Conservation (phyloP, 306 rosid genomes). For the Carpinus viminea region DNA sequence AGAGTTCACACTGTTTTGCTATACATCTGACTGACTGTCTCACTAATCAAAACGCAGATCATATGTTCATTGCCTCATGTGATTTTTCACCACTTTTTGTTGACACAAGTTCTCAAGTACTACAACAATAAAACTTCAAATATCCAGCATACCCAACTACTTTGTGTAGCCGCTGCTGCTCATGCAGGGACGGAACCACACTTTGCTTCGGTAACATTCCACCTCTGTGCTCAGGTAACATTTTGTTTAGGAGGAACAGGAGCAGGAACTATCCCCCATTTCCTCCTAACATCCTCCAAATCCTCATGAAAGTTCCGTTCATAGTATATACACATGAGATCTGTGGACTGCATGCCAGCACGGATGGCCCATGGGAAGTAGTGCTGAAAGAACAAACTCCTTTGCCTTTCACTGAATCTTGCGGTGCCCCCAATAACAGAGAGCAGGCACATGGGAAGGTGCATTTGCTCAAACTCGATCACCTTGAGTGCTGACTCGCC, state of each 20-base stretch:
- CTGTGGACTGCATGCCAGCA: constrained; percentile 78
- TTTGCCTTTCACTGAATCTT: constrained; percentile 74
- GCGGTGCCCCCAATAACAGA: constrained; percentile 74
- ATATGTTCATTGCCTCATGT: not conserved
- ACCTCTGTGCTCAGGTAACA: constrained; percentile 3
- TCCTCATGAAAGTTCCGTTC: constrained; percentile 85
- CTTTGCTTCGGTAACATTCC: no score
- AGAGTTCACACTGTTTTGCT: no score
- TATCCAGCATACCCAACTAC: not conserved
- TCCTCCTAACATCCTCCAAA: constrained; percentile 70
- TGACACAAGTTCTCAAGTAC: not conserved
- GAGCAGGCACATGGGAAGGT: constrained; percentile 78
- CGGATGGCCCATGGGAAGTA: constrained; percentile 87
- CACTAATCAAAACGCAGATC: no score
- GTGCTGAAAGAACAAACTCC: constrained; percentile 74
- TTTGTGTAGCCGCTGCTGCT: not conserved
- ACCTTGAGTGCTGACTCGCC: constrained; percentile 91
- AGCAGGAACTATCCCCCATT: constrained; percentile 76
- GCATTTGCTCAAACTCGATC: constrained; percentile 86
- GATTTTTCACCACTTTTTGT: not conserved
- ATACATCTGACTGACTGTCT: no score
- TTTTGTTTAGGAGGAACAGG: constrained; percentile 44
- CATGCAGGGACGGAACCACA: no score
- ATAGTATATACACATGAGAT: constrained; percentile 83
- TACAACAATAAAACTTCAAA: not conserved